Evolutionary conservation across 2,329 filamentous ascomycete species (phyloP), one percentile per base, ranked within the genome.

Genomic region (Aspergillus fijiensis): DNA sequence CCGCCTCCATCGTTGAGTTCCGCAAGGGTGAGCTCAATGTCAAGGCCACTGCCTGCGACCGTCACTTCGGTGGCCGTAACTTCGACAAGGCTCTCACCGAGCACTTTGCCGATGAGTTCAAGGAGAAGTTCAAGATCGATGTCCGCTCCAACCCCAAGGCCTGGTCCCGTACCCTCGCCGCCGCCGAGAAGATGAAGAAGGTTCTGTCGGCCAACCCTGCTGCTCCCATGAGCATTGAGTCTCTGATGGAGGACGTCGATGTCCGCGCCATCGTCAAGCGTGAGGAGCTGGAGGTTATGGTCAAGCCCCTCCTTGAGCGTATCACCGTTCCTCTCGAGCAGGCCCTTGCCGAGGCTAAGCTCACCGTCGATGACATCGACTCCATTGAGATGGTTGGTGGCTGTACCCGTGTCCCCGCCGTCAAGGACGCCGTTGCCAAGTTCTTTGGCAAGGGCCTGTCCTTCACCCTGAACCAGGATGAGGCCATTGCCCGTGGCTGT

Each of bases 181-280:
- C 91, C 59, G 92, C 93, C 58, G 95, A 99, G 85, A 97, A 96
- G 85, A 82, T 96, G 75, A 99, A 99, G 89, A 98, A 98, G 87
- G 89, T 98, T 58, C 84, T 99, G 59, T 98, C 94, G 39, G 95
- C 95, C 75, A 98, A 98, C 82, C 90, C 93, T 69, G 86, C 90
- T 74, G 92, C 94, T 19, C 92, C 94, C 53, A 80, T 99, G 77
- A 98, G 93, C 84, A 96, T 99, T 72, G 95, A 99, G 83, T 97
- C 93, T 39, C 84, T 99, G 69, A 98, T 99, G 93, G 96, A 98
- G 79, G 95, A 99, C 76, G 83, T 96, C 63, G 95, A 99, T 76
- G 95, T 96, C 42, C 87, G 86, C 57, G 83, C 89, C 62, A 89
- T 96, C 85, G 85, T 99, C 73, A 97, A 94, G 77, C 90, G 95